Evolutionary conservation across 2,329 filamentous ascomycete species (phyloP), one percentile per base, ranked within the genome.

Genomic region (Penicillium sp.): DNA sequence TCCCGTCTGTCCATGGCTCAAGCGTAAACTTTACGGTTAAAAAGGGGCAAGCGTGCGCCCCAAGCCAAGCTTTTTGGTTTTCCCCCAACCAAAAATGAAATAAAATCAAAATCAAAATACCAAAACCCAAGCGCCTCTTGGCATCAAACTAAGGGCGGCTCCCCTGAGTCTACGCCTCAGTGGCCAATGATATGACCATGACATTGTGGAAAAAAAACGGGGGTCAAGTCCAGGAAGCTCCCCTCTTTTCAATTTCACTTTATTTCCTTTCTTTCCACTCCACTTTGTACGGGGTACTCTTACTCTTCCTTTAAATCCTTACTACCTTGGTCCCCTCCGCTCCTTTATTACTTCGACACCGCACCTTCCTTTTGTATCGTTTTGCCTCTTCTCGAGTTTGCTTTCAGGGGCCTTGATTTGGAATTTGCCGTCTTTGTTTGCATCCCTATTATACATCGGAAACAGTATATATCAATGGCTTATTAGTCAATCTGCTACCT

Each of bases 381-480:
- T 23, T 12, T 19, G 2, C 19, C 27, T 36, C 29, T 33, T 19
- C 12, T 29, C 15, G 8, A 21, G 25, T 17, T 35, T 25, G 21
- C 12, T 27, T 36, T 27, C 51, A 33, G 23, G 12, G 15, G 25
- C 8, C 15, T 25, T n/a, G 25, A 4, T 42, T 21, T 7, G n/a
- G 15, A 33, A 23, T 10, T 49, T 17, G 12, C 23, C 5, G 15
- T 41, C 21, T 21, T 41, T 35, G 33, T 21, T 29, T 38, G 25
- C 19, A 25, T 45, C 35, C 8, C 19, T 54, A 31, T 27, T 23
- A 23, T 39, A 43, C 31, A 25, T 52, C 27, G 15, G 15, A 31
- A 52, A 42, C 33, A 1, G 9, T 49, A 52, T 39, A 31, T 33
- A 33, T 48, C 29, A 51, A 66, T 64, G 61, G 62, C 52, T 61